Conservation (phyloP, 1,284 basidiomycete species). For the Heliocybe sulcata region DNA sequence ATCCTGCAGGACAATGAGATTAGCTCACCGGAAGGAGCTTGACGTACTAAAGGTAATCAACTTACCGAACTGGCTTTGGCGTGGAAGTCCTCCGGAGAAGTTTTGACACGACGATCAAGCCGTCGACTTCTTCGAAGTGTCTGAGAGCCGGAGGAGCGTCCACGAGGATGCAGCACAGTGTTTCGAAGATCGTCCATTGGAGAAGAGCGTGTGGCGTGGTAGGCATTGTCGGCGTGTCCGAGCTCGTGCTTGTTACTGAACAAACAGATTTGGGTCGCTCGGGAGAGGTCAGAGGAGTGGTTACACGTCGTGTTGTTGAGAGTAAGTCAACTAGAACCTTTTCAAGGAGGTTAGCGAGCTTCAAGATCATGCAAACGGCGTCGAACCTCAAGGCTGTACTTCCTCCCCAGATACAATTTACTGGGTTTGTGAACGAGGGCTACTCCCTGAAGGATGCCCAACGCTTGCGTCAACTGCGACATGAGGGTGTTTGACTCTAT, state of each 20-base stretch:
- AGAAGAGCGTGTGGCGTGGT: constrained; percentile 28
- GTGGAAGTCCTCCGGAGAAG: constrained; percentile 79
- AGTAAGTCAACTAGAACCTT: constrained; percentile 64
- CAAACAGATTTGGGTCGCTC: not conserved
- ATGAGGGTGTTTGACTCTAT: constrained; percentile 35
- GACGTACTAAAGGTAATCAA: constrained; percentile 7
- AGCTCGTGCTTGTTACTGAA: constrained; percentile 6
- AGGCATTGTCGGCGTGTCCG: not conserved
- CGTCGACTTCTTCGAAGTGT: constrained; percentile 67
- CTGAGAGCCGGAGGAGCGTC: constrained; percentile 70
- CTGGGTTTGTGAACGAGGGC: constrained; percentile 61
- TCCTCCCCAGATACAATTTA: constrained; percentile 65
- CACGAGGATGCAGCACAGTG: constrained; percentile 77
- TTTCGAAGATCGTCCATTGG: constrained; percentile 62
- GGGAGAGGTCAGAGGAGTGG: constrained; percentile 16
- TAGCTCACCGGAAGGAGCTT: not conserved
- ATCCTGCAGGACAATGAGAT: constrained; percentile 52
- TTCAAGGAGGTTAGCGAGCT: constrained; percentile 1
- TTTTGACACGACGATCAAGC: constrained; percentile 75
- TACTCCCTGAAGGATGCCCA: constrained; percentile 78
- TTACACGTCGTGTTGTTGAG: constrained; percentile 58
- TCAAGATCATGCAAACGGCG: not conserved
- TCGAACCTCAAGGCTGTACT: constrained; percentile 64
- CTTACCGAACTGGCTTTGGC: constrained; percentile 76
- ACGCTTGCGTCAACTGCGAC: constrained; percentile 44